Evolutionary conservation across 352 stramenopile species (phyloP), one percentile per base, ranked within the genome.

Genomic region (Aphanomyces euteiches): DNA sequence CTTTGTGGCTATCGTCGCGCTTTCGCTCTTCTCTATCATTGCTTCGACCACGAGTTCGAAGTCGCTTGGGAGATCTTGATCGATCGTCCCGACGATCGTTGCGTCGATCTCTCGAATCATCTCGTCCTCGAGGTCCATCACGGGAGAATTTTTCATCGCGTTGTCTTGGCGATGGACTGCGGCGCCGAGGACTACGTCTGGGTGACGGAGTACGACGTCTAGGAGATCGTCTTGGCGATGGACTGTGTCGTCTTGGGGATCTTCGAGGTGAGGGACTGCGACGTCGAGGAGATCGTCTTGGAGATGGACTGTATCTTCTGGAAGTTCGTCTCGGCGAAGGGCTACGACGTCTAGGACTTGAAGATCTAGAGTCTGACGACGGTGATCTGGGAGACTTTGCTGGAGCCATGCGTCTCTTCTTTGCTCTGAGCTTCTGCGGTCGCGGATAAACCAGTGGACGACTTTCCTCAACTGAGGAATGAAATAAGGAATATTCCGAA

Each of bases 351-450:
- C 43, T 41, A 36, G 38, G 39, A 21, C 38, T 56, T 17, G 36
- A 53, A 21, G 36, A 40, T 17, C 54, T 61, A 41, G 59, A 67
- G n/a, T 40, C 43, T 15, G 59, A 67, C 15, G 38, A 56, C 59
- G 59, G 56, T 28, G 38, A 50, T 17, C 59, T 37, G n/a, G 59
- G 56, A 37, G 19, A 37, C 54, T 50, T 67, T 39, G 41, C 41
- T 21, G 38, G 59, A 34, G 19, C 59, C 59, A 67, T 67, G 39
- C 19, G 28, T 28, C 28, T 28, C 28, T 28, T 28, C 28, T 28
- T 28, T 28, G 28, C 28, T 28, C 28, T 28, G 28, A n/a, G 54
- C 15, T 61, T 61, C 54, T 61, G 54, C 54, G 54, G 54, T 41
- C 34, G 12, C 13, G 28, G 43, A 37, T 61, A 2, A 61, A 61